A percentile compares a stretch with the other conserved stretches of the same genome.
These are phyloP conservation scores for Dichotomopilus funicola DNA, from an alignment of 2,329 filamentous ascomycete species.

Conservation along the genomic window DNA sequence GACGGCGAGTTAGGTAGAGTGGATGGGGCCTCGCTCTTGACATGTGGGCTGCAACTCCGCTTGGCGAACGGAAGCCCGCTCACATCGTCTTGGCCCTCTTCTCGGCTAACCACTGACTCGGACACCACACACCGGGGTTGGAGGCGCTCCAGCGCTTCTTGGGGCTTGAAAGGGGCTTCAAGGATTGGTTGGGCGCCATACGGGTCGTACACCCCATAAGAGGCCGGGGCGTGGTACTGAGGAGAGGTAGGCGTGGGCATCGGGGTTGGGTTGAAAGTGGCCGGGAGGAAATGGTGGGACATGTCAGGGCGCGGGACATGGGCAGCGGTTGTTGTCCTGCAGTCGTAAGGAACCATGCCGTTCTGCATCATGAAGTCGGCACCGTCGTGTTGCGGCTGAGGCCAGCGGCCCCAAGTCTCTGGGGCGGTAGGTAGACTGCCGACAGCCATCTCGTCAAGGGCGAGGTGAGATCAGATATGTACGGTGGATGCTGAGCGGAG, in stretches of 20 bases:
- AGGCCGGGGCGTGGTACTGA: conserved; percentile 35
- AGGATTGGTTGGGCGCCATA: conserved; percentile 33
- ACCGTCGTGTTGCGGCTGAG: conserved; percentile 37
- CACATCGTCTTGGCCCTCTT: conserved; percentile 13
- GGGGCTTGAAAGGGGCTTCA: conserved; percentile 25
- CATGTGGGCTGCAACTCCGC: conserved; percentile 29
- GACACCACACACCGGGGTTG: conserved; percentile 25
- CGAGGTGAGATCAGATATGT: too few relatives aligned
- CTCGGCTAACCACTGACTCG: conserved; percentile 26
- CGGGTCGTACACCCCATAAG: conserved; percentile 37
- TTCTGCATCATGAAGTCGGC: conserved; percentile 45
- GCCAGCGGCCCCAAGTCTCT: conserved; percentile 50
- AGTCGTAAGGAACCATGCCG: conserved; percentile 44
- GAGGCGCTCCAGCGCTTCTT: conserved; percentile 26
- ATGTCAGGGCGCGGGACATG: conserved; percentile 39
- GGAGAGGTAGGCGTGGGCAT: conserved; percentile 37
- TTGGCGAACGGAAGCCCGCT: conserved; percentile 26
- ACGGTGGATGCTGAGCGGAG: too few relatives aligned
- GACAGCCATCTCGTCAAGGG: conserved; percentile 39
- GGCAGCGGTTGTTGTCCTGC: conserved; percentile 33
- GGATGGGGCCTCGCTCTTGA: conserved; percentile 30
- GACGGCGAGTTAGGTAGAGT: conserved; percentile 10
- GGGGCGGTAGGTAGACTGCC: conserved; percentile 39
- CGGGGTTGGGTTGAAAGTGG: conserved; percentile 37
- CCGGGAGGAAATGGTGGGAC: conserved; percentile 42